phyloP scores from a whole-genome alignment of 257 asterid species.

The Capsicum rhomboideum region DNA sequence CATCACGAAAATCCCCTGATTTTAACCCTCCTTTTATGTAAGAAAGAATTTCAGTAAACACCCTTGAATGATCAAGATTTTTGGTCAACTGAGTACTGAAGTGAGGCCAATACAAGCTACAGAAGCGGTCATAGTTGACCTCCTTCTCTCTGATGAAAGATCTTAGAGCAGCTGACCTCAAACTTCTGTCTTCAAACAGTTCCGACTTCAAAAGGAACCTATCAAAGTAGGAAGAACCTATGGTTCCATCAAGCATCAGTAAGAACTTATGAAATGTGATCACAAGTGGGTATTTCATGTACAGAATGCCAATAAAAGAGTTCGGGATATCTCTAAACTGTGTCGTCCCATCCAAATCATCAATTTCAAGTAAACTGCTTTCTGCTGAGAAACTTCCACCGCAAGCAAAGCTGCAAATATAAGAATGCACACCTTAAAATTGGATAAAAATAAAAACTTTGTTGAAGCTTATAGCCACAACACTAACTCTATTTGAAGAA shows the following conservation, averaged over 20 bases:
- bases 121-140: conserved; percentile 47
- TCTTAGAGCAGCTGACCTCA: conserved; percentile 34
- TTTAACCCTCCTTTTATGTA: conserved; percentile 53
- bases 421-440: not conserved
- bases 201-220: conserved; percentile 28
- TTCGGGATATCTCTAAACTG: conserved; percentile 50
- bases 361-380: conserved; percentile 19
- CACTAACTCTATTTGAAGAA: not conserved
- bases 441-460: not conserved
- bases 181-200: conserved; percentile 10
- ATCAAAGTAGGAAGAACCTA: conserved; percentile 44
- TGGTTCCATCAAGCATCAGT: conserved; percentile 68
- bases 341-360: conserved; percentile 39
- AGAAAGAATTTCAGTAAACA: conserved; percentile 55
- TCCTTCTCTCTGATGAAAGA: conserved; percentile 43
- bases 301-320: conserved; percentile 35
- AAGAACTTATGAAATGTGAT: conserved; percentile 61
- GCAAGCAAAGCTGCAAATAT: conserved; percentile 29
- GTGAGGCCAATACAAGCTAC: conserved; percentile 52
- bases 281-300: conserved; percentile 47
- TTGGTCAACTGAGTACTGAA: conserved; percentile 32
- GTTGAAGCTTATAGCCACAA: not conserved
- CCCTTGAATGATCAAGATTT: conserved; percentile 43
- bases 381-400: conserved; percentile 12
- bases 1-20: conserved; percentile 20